A percentile compares a stretch with the other conserved stretches of the same genome.
Conservation (phyloP, 768 basidiomycete species). For the Gyrodon lividus region DNA sequence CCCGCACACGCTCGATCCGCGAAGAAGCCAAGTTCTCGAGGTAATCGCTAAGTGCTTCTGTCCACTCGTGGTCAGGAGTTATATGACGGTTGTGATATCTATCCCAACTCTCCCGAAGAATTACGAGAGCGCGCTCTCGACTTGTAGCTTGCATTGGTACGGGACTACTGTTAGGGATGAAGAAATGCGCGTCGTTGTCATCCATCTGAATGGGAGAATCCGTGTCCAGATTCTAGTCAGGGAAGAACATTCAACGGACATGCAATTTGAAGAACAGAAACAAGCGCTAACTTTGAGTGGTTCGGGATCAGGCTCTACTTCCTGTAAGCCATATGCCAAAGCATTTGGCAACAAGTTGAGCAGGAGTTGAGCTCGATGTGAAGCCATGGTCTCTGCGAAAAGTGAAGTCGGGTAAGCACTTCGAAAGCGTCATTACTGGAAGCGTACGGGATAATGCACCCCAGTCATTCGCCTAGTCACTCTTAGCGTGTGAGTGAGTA, state of each 20-base stretch:
- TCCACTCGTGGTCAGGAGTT: conserved; percentile 31
- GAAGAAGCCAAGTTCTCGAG: conserved; percentile 36
- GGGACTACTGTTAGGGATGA: conserved; percentile 10
- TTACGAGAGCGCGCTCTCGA: conserved; percentile 1
- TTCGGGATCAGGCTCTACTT: conserved; percentile 40
- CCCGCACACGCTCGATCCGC: conserved; percentile 43
- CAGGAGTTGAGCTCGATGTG: conserved; percentile 42
- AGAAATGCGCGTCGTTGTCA: conserved; percentile 36
- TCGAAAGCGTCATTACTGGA: background rate
- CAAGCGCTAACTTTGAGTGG: conserved; percentile 42
- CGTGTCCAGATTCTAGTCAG: conserved; percentile 46
- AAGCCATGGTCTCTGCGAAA: conserved; percentile 39
- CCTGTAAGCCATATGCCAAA: conserved; percentile 41
- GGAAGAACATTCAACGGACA: background rate
- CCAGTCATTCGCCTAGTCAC: conserved; percentile 53
- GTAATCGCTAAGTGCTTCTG: conserved; percentile 31
- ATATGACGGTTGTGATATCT: background rate
- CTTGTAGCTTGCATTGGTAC: background rate
- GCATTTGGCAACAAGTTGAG: conserved; percentile 40
- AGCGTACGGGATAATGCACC: conserved; percentile 53
- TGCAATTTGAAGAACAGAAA: background rate
- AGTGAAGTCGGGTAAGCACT: background rate
- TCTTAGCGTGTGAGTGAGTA: background rate
- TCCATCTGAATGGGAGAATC: conserved; percentile 34
- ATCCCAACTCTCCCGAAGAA: background rate